Evolutionary conservation across 2,329 filamentous ascomycete species (phyloP), one percentile per base, ranked within the genome.

Genomic region (Aspergillus cejpii): DNA sequence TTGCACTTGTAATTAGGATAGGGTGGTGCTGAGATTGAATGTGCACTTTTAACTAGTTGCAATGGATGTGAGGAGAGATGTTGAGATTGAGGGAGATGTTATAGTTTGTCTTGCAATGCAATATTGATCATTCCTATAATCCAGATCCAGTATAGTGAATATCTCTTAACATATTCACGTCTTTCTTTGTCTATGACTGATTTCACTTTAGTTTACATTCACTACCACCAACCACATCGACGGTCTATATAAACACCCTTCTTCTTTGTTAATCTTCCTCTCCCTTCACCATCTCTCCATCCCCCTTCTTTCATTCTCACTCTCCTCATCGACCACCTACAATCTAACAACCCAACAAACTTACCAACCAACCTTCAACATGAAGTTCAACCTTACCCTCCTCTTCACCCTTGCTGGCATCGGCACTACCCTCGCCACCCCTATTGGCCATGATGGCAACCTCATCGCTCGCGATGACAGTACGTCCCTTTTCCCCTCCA

Each of bases 1-100:
- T 12, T 43, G 41, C 23, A 37, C 14, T 0, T 43, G 41, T 31
- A 43, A 34, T 15, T 34, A 34, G 31, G 8, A n/a, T n/a, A n/a
- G 7, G 6, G 28, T 31, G 7, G 1, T 2, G 3, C 2, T 7
- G 28, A 15, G n/a, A 8, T 1, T 15, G 28, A 14, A 5, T 12
- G 5, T 2, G 8, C n/a, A n/a, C n/a, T n/a, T n/a, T n/a, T n/a
- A n/a, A n/a, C n/a, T n/a, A n/a, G n/a, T n/a, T n/a, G n/a, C n/a
- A n/a, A n/a, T n/a, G n/a, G n/a, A n/a, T n/a, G n/a, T n/a, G n/a
- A n/a, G n/a, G n/a, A n/a, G n/a, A 24, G 23, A 4, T 24, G 23
- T 8, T 24, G 23, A 24, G 23, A 24, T 24, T 24, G 23, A n/a
- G n/a, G n/a, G n/a, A n/a, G n/a, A n/a, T n/a, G n/a, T n/a, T n/a